A percentile compares a stretch with the other conserved stretches of the same genome.
These are phyloP conservation scores for Cyberlindnera nakhonratchasimensis DNA, from an alignment of 805 yeast species.

Conservation along the genomic window DNA sequence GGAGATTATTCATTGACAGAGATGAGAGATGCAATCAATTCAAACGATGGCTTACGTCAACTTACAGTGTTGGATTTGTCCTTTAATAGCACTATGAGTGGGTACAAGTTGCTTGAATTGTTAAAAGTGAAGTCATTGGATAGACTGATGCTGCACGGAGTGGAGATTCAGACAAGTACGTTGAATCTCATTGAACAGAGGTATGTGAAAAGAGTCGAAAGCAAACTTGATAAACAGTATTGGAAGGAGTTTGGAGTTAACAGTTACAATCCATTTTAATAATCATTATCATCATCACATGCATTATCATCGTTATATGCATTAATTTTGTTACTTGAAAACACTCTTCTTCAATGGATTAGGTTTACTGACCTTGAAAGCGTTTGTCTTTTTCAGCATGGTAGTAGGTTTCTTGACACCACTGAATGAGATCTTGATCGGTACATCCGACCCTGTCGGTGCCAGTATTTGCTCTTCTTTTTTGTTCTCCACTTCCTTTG, in stretches of 20 bases:
- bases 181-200: slow-evolving; percentile 17
- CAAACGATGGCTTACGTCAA: not conserved
- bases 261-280: slow-evolving; percentile 23
- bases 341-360: slow-evolving; percentile 17
- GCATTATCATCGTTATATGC: not conserved
- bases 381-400: slow-evolving; percentile 14
- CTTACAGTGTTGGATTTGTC: slow-evolving; percentile 24
- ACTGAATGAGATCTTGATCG: slow-evolving; percentile 17
- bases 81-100: slow-evolving; percentile 21
- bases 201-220: slow-evolving; percentile 22
- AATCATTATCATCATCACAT: not conserved
- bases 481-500: slow-evolving; percentile 36
- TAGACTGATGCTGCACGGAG: slow-evolving; percentile 21
- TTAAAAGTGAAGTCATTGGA: slow-evolving; percentile 14
- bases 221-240: slow-evolving; percentile 19
- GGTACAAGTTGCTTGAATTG: slow-evolving; percentile 24
- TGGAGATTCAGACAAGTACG: slow-evolving; percentile 21
- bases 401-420: slow-evolving; percentile 13
- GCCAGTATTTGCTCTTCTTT: slow-evolving; percentile 28
- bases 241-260: slow-evolving; percentile 26
- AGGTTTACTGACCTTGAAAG: slow-evolving; percentile 23
- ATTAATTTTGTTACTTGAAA: slow-evolving; percentile 11
- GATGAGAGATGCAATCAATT: slow-evolving; percentile 13
- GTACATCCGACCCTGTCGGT: slow-evolving; percentile 6
- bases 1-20: slow-evolving; percentile 22